Evolutionary conservation across 1,139 yeast genomes (phyloP).

Genomic region (Suhomyces coccinellae): DNA sequence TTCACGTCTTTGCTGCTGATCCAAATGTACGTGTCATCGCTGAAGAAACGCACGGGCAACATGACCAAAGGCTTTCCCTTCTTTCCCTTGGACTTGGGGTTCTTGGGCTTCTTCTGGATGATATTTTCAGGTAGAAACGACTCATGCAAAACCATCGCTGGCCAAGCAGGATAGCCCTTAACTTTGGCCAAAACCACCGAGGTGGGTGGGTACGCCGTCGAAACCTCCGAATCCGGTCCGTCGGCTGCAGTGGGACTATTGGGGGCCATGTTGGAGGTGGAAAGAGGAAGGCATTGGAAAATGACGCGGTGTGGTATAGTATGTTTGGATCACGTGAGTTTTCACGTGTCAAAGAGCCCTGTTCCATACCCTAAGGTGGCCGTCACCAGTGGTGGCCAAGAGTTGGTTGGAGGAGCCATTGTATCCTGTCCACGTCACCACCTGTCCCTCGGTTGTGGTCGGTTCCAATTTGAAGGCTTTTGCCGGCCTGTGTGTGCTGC

Average conservation of each 20-base stretch:
- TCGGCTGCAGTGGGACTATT: background rate
- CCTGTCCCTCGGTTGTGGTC: background rate
- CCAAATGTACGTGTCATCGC: conserved; percentile 71
- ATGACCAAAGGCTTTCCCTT: conserved; percentile 21
- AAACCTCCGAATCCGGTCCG: background rate
- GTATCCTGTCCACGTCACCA: conserved; percentile 12
- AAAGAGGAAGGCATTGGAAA: background rate
- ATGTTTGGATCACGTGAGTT: background rate
- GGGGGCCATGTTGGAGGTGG: background rate
- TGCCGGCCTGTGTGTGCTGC: background rate
- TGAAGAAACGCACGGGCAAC: conserved; percentile 59
- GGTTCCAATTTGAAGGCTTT: background rate
- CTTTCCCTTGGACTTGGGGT: conserved; percentile 23
- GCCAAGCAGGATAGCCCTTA: conserved; percentile 82
- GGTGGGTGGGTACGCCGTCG: conserved; percentile 9
- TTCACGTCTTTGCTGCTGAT: conserved; percentile 47
- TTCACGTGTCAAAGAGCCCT: conserved; percentile 10
- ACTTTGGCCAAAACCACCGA: conserved; percentile 67
- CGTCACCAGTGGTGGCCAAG: conserved; percentile 23
- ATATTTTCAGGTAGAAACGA: conserved; percentile 57
- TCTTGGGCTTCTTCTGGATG: conserved; percentile 47
- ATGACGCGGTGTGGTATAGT: conserved; percentile 1
- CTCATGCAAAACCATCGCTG: conserved; percentile 70
- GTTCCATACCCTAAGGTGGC: conserved; percentile 27
- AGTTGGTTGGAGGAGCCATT: conserved; percentile 18